phyloP scores from a whole-genome alignment of 192 early-diverging fungal species.

The Coemansia sp. region DNA sequence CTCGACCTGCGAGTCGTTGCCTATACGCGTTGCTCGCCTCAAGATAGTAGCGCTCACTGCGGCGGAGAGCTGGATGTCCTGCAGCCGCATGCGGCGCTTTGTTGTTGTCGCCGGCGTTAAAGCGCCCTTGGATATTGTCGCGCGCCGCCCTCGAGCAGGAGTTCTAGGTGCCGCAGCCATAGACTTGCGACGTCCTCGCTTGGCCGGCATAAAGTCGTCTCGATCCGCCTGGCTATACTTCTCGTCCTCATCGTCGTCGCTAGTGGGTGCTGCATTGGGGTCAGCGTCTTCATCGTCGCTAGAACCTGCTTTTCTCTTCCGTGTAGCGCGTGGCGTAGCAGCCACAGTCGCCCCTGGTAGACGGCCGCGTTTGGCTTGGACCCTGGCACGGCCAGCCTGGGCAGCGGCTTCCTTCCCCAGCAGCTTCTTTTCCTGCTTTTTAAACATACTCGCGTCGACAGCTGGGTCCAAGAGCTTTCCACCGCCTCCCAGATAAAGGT shows the following conservation, averaged over 20 bases:
- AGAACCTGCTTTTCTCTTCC: slow-evolving; percentile 7
- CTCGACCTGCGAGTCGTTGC: slow-evolving; percentile 5
- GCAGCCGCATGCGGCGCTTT: slow-evolving; percentile 32
- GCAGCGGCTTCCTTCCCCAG: slow-evolving; percentile 18
- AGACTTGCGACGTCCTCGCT: background rate
- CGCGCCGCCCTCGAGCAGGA: slow-evolving; percentile 1
- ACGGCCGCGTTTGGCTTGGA: slow-evolving; percentile 9
- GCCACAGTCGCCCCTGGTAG: background rate
- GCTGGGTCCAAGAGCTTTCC: slow-evolving; percentile 14
- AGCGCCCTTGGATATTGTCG: background rate
- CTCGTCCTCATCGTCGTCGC: slow-evolving; percentile 12
- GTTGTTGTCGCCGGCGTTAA: slow-evolving; percentile 11
- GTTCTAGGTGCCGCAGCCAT: slow-evolving; percentile 5
- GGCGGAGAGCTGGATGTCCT: slow-evolving; percentile 31
- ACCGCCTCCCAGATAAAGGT: slow-evolving; percentile 14
- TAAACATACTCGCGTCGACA: slow-evolving; percentile 28
- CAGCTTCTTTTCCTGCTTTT: slow-evolving; percentile 7
- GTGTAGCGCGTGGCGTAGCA: slow-evolving; percentile 8
- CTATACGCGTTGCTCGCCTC: slow-evolving; percentile 24
- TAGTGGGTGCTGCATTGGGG: background rate
- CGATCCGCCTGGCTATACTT: background rate
- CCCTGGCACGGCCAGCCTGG: slow-evolving; percentile 17
- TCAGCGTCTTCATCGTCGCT: slow-evolving; percentile 10
- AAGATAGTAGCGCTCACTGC: slow-evolving; percentile 30
- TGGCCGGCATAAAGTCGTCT: slow-evolving; percentile 8